Conservation (phyloP, 1,139 yeast genomes). For the Arxiozyma telluris region DNA sequence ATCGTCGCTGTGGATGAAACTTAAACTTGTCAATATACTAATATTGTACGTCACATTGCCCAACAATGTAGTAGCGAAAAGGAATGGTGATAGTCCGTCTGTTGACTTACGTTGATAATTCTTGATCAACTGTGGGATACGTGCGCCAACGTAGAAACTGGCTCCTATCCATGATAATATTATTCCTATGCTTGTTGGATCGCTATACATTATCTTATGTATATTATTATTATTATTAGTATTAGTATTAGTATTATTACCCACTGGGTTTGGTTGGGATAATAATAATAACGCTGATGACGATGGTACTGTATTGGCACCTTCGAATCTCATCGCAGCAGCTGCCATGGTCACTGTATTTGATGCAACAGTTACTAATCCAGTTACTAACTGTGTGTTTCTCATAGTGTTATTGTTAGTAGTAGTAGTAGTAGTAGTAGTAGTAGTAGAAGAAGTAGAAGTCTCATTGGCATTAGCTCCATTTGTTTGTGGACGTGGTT, state of each 20-base stretch:
- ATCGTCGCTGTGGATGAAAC: conserved; percentile 29
- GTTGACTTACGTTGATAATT: conserved; percentile 73
- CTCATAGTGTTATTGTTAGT: neutral
- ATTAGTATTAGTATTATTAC: neutral
- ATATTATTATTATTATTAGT: neutral
- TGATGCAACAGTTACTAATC: neutral
- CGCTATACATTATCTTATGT: conserved; percentile 5
- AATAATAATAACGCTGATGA: neutral
- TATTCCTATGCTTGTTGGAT: conserved; percentile 36
- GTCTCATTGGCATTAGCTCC: neutral
- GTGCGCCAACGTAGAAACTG: conserved; percentile 59
- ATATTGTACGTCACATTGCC: conserved; percentile 79
- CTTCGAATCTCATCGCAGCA: conserved; percentile 5
- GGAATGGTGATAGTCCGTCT: conserved; percentile 69
- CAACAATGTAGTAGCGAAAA: conserved; percentile 67
- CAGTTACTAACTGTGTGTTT: neutral
- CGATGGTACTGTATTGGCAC: conserved; percentile 1
- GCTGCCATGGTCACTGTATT: conserved; percentile 5
- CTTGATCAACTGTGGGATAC: conserved; percentile 78
- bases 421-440: no score
- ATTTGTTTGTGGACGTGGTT: neutral
- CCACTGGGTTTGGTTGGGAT: neutral
- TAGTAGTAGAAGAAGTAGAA: no score
- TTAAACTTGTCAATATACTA: conserved; percentile 52
- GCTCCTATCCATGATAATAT: conserved; percentile 79